Conservation (phyloP, 768 basidiomycete genomes). For the Leccinum uliginosum region DNA sequence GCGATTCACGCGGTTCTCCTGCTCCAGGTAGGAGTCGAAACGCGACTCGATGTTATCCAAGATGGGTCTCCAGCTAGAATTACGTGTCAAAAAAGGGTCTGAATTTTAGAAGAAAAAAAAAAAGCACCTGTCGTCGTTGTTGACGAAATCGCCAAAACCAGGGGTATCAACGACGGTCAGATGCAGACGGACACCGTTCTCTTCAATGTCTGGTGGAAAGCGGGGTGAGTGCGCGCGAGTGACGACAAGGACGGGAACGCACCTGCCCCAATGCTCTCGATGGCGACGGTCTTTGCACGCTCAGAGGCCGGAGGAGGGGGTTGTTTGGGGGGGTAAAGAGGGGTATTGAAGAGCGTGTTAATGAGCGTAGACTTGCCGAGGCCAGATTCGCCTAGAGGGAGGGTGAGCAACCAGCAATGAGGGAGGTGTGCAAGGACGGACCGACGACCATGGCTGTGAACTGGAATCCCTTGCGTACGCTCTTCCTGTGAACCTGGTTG, state of each 20-base stretch:
- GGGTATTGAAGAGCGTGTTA: constrained; percentile 98
- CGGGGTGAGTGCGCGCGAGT: constrained; percentile 11
- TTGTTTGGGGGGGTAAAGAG: constrained; percentile 87
- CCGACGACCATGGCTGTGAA: constrained; percentile 99
- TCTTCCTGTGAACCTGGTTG: constrained; percentile 99
- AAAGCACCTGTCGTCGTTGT: constrained; percentile 91
- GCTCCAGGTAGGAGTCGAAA: constrained; percentile 95
- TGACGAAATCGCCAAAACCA: constrained; percentile 98
- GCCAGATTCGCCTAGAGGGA: constrained; percentile 84
- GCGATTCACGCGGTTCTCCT: constrained; percentile 97
- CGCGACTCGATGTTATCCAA: constrained; percentile 97
- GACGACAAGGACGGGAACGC: constrained; percentile 14
- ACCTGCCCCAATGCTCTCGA: constrained; percentile 99
- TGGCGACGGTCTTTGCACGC: constrained; percentile 88
- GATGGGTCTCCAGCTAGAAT: constrained; percentile 91
- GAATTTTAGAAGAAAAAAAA: no score
- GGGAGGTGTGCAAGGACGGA: constrained; percentile 40
- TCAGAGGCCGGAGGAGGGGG: constrained; percentile 82
- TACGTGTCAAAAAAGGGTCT: constrained; percentile 16
- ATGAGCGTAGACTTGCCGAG: constrained; percentile 98
- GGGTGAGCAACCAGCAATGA: constrained; percentile 2
- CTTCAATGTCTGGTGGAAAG: constrained; percentile 83
- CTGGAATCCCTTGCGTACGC: constrained; percentile 97
- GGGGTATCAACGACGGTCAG: constrained; percentile 99
- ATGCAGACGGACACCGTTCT: constrained; percentile 94